Evolutionary conservation across 1,284 basidiomycete genomes (phyloP), one percentile per base, ranked within the genome.

Genomic region (Agaricales sp.): DNA sequence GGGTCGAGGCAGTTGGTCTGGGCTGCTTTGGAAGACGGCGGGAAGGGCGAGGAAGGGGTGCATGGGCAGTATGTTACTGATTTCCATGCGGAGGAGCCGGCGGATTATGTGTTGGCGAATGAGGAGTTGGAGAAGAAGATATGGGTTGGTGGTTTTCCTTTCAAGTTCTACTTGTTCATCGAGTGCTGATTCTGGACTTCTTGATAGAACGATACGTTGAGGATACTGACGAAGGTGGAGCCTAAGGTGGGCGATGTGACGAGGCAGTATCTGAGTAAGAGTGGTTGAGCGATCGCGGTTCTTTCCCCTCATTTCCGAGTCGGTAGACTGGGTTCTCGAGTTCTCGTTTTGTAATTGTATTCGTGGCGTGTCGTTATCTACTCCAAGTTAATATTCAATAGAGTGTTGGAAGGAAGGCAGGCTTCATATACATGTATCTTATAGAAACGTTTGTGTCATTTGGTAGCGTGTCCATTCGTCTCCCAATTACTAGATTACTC

Each of bases 1-100:
- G 44, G 44, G 12, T 23, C 21, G 13, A 22, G 44, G 23, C 44
- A 45, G 44, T 12, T 45, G 8, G 44, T 45, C 11, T 45, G 20
- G 21, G 44, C 44, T 45, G 44, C 44, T 13, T 24, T 45, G 22
- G 39, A 41, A 16, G 30, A n/a, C 8, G 30, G 30, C 30, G 39
- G 19, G 8, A 8, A 41, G 16, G 39, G 16, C 4, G 39, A 16
- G 39, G n/a, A 41, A 16, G 39, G 8, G 19, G 6, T 30, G 26
- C 6, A 30, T 30, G 26, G 26, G 14, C 6, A 14, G 26, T 41
- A 41, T 18, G 39, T 41, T 6, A 16, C 6, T 16, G 16, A 41
- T 20, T 41, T 41, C 19, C 6, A 41, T 8, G 39, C 16, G 6
- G n/a, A 41, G 8, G 39, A 41, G 16, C 8, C 16, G 4, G 8